Evolutionary conservation across 2,329 filamentous ascomycete genomes (phyloP).

Genomic region (Phialophora verrucosa): DNA sequence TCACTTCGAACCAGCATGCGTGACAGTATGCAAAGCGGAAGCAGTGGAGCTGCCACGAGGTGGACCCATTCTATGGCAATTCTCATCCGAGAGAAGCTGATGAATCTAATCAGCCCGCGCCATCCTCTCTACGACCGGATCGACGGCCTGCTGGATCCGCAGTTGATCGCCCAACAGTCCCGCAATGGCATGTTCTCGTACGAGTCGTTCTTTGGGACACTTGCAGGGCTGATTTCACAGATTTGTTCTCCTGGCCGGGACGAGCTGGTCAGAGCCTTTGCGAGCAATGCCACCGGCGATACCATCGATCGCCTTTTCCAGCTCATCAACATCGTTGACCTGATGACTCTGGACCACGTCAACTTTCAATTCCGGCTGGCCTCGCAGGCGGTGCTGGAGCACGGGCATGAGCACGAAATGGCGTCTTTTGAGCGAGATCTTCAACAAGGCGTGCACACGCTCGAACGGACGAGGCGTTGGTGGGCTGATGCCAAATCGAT

Average conservation of each 20-base stretch:
- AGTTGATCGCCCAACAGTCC: slow-evolving; percentile 63
- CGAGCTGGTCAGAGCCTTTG: slow-evolving; percentile 61
- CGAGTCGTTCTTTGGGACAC: slow-evolving; percentile 66
- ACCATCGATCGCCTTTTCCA: slow-evolving; percentile 68
- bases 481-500: slow-evolving; percentile 38
- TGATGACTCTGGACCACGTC: slow-evolving; percentile 67
- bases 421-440: slow-evolving; percentile 63
- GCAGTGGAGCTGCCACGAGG: slow-evolving; percentile 59
- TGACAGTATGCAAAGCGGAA: slow-evolving; percentile 63
- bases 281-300: slow-evolving; percentile 56
- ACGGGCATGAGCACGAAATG: slow-evolving; percentile 66
- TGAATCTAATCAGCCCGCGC: slow-evolving; percentile 64
- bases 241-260: slow-evolving; percentile 70
- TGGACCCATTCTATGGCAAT: slow-evolving; percentile 73
- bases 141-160: slow-evolving; percentile 65
- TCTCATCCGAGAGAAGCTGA: slow-evolving; percentile 65
- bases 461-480: slow-evolving; percentile 58
- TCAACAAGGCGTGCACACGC: slow-evolving; percentile 55
- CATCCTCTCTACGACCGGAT: slow-evolving; percentile 67
- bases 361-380: slow-evolving; percentile 69
- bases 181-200: slow-evolving; percentile 67
- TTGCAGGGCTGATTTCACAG: slow-evolving; percentile 66
- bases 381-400: slow-evolving; percentile 65
- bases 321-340: slow-evolving; percentile 67
- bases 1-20: slow-evolving; percentile 56